Conservation (phyloP, 805 yeast species). For the Metschnikowia baotianmanensis region DNA sequence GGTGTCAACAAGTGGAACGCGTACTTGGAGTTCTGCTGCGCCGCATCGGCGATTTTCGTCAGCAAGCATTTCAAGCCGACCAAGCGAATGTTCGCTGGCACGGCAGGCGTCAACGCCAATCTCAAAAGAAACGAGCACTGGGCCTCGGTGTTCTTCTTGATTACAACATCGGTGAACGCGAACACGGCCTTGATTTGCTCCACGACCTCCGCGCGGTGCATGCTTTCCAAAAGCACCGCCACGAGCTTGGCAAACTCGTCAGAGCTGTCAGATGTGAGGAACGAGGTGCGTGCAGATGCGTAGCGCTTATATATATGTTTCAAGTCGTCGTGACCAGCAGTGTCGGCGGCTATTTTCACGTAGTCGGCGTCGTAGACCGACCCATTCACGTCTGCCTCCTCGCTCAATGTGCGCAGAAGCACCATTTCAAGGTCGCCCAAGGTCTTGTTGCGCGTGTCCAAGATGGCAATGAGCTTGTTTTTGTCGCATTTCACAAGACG, state of each 20-base stretch:
- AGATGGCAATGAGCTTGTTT: conserved; percentile 21
- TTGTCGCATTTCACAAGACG: conserved; percentile 21
- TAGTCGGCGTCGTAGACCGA: conserved; percentile 21
- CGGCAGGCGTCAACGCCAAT: conserved; percentile 52
- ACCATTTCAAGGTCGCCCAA: conserved; percentile 49
- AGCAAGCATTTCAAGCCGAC: conserved; percentile 44
- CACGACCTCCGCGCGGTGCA: conserved; percentile 23
- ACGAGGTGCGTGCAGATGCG: conserved; percentile 27
- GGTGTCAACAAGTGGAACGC: conserved; percentile 55
- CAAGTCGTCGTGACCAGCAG: background rate
- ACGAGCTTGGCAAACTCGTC: conserved; percentile 43
- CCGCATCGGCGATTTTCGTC: conserved; percentile 23
- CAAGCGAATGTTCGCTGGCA: conserved; percentile 58
- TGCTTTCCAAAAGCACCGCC: conserved; percentile 44
- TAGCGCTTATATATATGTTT: conserved; percentile 4
- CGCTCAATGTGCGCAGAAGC: conserved; percentile 59
- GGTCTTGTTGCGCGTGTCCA: conserved; percentile 20
- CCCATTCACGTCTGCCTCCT: conserved; percentile 21
- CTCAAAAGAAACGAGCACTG: conserved; percentile 59
- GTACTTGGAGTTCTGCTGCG: conserved; percentile 13
- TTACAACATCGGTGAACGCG: conserved; percentile 8
- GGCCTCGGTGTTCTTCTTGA: conserved; percentile 30
- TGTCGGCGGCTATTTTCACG: conserved; percentile 3
- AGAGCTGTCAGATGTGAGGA: conserved; percentile 32
- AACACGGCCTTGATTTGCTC: conserved; percentile 9